Evolutionary conservation across 371 early-diverging fungal species (phyloP), one percentile per base, ranked within the genome.

Genomic region (Mortierella sp.): DNA sequence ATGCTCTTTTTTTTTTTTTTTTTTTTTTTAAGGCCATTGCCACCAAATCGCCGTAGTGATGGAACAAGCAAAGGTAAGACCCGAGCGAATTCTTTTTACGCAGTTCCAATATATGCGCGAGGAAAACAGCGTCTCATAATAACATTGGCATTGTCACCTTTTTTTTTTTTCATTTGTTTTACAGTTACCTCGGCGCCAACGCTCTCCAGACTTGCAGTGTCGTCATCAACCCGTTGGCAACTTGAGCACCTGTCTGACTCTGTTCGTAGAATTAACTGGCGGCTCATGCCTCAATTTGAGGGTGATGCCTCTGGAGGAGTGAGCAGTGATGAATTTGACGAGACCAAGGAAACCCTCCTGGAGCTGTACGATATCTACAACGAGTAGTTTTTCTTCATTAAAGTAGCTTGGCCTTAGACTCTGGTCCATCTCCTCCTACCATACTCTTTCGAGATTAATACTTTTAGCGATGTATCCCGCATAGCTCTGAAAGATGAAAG

Each of bases 281-380:
- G 75, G 12, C 82, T 86, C n/a, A 66, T 87, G 60, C 69, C 77
- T 0, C 87, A 87, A 47, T 89, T 84, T 55, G 70, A 80, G 1
- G 80, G 84, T 47, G 84, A 86, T 14, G 82, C 75, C 15, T 64
- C 70, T 52, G 86, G 85, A 0, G 66, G 74, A 3, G 67, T 87
- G 12, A 75, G 59, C 1, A 63, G 53, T 12, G 87, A 85, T 44
- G 88, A 89, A 46, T 84, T 84, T 63, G 61, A 66, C 19, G 87
- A 87, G 47, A 70, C 74, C 19, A 86, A 88, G 53, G 89, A 89
- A 47, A 58, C 61, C 4, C 52, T 89, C 47, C 70, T 86, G 44
- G 75, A 82, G 4, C 66, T 87, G 60, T 82, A 82, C 15, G 88
- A 88, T 73, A 62, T 72, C 23, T 88, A 86, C 68, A 80, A 79